Evolutionary conservation across 1,284 basidiomycete species (phyloP).

Genomic region (Testicularia cyperi): DNA sequence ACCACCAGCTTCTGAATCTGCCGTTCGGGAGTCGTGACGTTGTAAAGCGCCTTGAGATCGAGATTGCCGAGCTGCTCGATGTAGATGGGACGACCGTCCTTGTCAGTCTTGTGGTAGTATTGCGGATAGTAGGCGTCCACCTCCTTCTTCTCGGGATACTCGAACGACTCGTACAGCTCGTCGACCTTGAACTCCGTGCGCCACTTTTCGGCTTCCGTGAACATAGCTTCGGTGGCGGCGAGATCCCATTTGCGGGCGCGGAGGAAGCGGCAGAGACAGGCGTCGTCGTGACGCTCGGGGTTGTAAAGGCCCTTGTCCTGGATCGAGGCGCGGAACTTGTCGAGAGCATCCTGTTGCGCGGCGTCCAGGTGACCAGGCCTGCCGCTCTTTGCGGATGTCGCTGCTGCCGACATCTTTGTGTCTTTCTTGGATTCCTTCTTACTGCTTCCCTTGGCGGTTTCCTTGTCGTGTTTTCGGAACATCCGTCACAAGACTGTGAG

Average conservation of each 20-base stretch:
- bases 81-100: conserved; percentile 94
- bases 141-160: conserved; percentile 78
- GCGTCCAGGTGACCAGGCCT: conserved; percentile 54
- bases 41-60: conserved; percentile 72
- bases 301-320: conserved; percentile 52
- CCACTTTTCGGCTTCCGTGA: conserved; percentile 83
- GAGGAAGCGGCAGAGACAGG: conserved; percentile 67
- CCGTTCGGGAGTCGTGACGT: conserved; percentile 79
- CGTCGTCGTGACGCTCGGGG: conserved; percentile 56
- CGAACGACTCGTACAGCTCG: conserved; percentile 79
- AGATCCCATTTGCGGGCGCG: conserved; percentile 92
- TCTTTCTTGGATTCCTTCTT: conserved; percentile 31
- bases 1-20: conserved; percentile 84
- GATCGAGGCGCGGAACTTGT: conserved; percentile 49
- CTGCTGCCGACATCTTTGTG: conserved; percentile 27
- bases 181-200: conserved; percentile 85
- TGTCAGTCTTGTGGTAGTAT: conserved; percentile 92
- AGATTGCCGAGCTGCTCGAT: conserved; percentile 89
- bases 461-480: conserved; percentile 39
- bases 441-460: conserved; percentile 33
- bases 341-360: conserved; percentile 47
- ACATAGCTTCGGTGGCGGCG: conserved; percentile 78
- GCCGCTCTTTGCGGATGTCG: conserved; percentile 33
- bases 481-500: conserved; percentile 23
- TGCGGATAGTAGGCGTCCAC: conserved; percentile 94